phyloP scores from a whole-genome alignment of 768 basidiomycete genomes.

The Psilocybe tampanensis region DNA sequence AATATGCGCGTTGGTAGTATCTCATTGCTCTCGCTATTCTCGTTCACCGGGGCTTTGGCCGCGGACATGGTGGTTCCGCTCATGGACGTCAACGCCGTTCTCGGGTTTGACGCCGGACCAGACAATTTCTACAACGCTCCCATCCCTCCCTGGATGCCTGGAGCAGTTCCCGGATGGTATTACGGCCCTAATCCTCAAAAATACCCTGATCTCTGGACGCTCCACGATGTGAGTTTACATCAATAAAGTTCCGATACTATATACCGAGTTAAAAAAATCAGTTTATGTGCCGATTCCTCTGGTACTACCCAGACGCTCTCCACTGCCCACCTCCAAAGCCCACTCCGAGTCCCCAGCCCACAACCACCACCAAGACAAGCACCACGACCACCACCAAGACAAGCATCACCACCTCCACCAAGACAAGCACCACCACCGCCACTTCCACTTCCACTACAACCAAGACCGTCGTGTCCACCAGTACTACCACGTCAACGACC shows the following conservation, averaged over 20 bases:
- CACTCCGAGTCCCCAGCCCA: background rate
- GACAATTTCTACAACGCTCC: constrained; percentile 37
- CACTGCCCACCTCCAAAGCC: constrained; percentile 9
- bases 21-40: background rate
- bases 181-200: constrained; percentile 30
- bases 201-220: constrained; percentile 25
- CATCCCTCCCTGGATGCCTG: constrained; percentile 32
- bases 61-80: constrained; percentile 1
- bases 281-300: constrained; percentile 9
- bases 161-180: constrained; percentile 39
- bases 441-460: constrained; percentile 2
- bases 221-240: constrained; percentile 18
- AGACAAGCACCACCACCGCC: background rate
- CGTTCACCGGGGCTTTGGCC: background rate
- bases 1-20: background rate
- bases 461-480: background rate
- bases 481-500: constrained; percentile 7
- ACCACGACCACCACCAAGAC: constrained; percentile 1
- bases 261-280: background rate
- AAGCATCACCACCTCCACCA: background rate
- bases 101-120: constrained; percentile 17
- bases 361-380: constrained; percentile 2
- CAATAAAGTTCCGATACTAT: background rate
- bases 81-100: constrained; percentile 8
- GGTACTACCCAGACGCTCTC: constrained; percentile 6